These are phyloP conservation scores for Thielaviopsis euricoi DNA, from an alignment of 2,329 filamentous ascomycete genomes.

Conservation along the genomic window DNA sequence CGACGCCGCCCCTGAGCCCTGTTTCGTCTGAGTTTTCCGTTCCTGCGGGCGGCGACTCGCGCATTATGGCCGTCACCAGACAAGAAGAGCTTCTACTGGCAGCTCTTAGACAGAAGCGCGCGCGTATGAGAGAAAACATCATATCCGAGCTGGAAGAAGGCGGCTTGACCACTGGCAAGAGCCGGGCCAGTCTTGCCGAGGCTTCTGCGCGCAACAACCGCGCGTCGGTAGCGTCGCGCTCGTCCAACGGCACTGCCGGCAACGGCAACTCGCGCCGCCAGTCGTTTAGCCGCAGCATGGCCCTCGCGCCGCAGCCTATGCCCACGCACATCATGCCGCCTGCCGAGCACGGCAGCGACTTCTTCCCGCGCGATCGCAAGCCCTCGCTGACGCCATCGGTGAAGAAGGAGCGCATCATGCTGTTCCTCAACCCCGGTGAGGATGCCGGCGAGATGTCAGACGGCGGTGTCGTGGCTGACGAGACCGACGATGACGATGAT, in stretches of 20 bases:
- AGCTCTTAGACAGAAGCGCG: conserved; percentile 38
- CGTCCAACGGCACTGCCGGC: conserved; percentile 7
- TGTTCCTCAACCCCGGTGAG: conserved; percentile 9
- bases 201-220: neutral
- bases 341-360: neutral
- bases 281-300: conserved; percentile 6
- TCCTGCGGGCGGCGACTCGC: conserved; percentile 21
- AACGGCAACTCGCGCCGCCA: conserved; percentile 3
- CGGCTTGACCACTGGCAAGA: neutral
- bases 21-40: conserved; percentile 33
- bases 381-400: conserved; percentile 3
- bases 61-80: conserved; percentile 40
- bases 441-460: conserved; percentile 7
- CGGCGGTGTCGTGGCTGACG: conserved; percentile 8
- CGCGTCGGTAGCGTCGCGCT: conserved; percentile 1
- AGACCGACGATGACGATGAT: conserved; percentile 15
- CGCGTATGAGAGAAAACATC: conserved; percentile 34
- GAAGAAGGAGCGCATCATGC: conserved; percentile 10
- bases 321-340: conserved; percentile 12
- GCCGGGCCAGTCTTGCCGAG: neutral
- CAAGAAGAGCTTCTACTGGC: conserved; percentile 43
- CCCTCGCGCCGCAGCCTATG: too few species aligned
- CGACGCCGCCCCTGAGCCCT: conserved; percentile 35
- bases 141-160: conserved; percentile 26
- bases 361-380: conserved; percentile 2